Base-by-base conservation (phyloP, 306 rosid species). In the Corylus avellana region DNA sequence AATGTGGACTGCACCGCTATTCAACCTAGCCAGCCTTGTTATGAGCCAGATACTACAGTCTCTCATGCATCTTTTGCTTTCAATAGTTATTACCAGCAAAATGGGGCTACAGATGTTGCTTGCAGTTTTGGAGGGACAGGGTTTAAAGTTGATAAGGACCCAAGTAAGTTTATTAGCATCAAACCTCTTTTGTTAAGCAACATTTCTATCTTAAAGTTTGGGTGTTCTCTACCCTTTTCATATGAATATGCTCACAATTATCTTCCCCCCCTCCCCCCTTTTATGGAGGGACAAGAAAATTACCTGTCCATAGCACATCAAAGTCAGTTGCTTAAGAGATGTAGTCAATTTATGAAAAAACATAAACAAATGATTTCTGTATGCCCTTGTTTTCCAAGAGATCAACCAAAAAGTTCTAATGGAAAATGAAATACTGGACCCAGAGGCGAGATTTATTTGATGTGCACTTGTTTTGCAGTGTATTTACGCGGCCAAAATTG, bases 11-110 rank as follows among this genome's bases (percentile, higher is more conserved):
- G 99, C 78, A 90, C 93, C 0, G 88, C 97, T 3, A 89, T 93
- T 81, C 98, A 96, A 87, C 98, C 99, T 48, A 96, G 98, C 85
- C 97, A 96, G 76, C 97, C 99, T 64, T 96, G 98, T 84, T 96
- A 81, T 55, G 93, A 93, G 82, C 99, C 99, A 20, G 97, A 96
- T 85, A 91, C 87, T 83, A 75, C 88, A 27, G 92, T 70, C 47
- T 92, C 99, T 1, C 99, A 90, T 73, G 98, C 98, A 74, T 96
- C 99, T 5, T 93, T 10, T n/a, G 99, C 94, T 3, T 96, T 93
- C 84, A 96, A 96, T 79, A 89, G 78, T 82, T 93, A 91, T 75
- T 93, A 90, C 84, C 98, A 96, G 87, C 99, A 93, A 73, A 91
- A 90, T 49, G 98, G 98, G 71, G 99, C 93, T 44, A 89, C 96